These are phyloP conservation scores for Candida berthetii DNA, from an alignment of 805 yeast genomes.

Conservation along the genomic window DNA sequence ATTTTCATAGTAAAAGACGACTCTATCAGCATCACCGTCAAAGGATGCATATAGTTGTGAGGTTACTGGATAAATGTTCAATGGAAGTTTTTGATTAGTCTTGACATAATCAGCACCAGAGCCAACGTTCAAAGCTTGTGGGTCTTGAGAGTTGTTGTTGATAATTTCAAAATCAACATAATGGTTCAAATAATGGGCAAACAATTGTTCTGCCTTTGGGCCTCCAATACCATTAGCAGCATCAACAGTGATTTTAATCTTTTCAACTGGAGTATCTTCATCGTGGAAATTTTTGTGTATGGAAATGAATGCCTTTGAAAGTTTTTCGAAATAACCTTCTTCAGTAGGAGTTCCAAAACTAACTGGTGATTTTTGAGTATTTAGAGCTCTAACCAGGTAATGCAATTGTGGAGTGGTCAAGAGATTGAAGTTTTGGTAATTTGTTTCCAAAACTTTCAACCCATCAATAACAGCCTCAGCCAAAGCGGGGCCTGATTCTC, in stretches of 20 bases:
- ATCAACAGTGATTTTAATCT: conserved; percentile 60
- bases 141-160: conserved; percentile 48
- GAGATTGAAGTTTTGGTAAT: conserved; percentile 51
- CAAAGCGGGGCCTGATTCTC: conserved; percentile 76
- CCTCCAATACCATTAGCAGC: conserved; percentile 98
- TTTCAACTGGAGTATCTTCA: conserved; percentile 5
- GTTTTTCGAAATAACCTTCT: conserved; percentile 62
- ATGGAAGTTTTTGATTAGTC: conserved; percentile 77
- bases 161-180: conserved; percentile 39
- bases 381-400: conserved; percentile 69
- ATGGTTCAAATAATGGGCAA: conserved; percentile 31
- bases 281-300: conserved; percentile 28
- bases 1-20: conserved; percentile 67
- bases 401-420: conserved; percentile 95
- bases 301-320: conserved; percentile 44
- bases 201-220: conserved; percentile 51
- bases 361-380: conserved; percentile 38
- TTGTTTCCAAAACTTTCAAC: conserved; percentile 40
- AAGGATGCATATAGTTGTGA: conserved; percentile 67
- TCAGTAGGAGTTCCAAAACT: conserved; percentile 59
- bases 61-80: conserved; percentile 40
- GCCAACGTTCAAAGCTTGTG: conserved; percentile 57
- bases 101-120: conserved; percentile 98
- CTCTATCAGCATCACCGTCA: conserved; percentile 97
- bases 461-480: conserved; percentile 57